phyloP scores from a whole-genome alignment of 306 rosid genomes.

The barrel medic (Medicago truncatula) region DNA sequence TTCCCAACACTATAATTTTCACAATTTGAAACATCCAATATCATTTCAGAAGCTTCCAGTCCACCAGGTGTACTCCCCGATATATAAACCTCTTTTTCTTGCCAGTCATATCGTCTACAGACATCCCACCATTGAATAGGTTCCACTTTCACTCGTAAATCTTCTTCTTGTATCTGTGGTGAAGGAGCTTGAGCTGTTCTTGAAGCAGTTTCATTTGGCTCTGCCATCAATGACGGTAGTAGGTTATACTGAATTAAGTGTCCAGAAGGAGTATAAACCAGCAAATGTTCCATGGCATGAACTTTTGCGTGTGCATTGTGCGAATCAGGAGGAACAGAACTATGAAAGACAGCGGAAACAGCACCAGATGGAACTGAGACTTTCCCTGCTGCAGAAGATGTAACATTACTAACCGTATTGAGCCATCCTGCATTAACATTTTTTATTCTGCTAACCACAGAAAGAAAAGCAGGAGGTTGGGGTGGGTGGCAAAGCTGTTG shows the following conservation, averaged over 20 bases:
- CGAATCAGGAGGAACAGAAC: slow-evolving; percentile 60
- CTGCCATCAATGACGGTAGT: slow-evolving; percentile 72
- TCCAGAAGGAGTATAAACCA: slow-evolving; percentile 87
- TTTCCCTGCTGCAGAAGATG: slow-evolving; percentile 89
- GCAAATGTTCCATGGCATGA: slow-evolving; percentile 77
- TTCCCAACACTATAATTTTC: slow-evolving; percentile 56
- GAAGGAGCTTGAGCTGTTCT: slow-evolving; percentile 60
- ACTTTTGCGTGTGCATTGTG: slow-evolving; percentile 48
- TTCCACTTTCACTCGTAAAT: slow-evolving; percentile 86
- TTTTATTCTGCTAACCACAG: slow-evolving; percentile 95
- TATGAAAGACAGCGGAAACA: slow-evolving; percentile 83
- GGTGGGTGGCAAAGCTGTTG: slow-evolving; percentile 70
- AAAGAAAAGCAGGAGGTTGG: slow-evolving; percentile 78
- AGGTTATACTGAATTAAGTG: slow-evolving; percentile 80
- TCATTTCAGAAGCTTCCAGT: slow-evolving; percentile 53
- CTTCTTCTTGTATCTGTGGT: slow-evolving; percentile 79
- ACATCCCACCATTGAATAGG: slow-evolving; percentile 97
- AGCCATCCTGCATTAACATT: slow-evolving; percentile 83
- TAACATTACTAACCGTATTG: slow-evolving; percentile 82
- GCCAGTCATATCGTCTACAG: slow-evolving; percentile 90
- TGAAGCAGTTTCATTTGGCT: slow-evolving; percentile 62
- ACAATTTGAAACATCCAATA: slow-evolving; percentile 57
- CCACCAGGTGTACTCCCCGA: slow-evolving; percentile 55
- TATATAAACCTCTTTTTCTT: slow-evolving; percentile 77
- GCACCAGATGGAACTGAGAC: slow-evolving; percentile 84